Evolutionary conservation across 495 filamentous ascomycete genomes (phyloP).

Genomic region (Sporormia fimetaria): DNA sequence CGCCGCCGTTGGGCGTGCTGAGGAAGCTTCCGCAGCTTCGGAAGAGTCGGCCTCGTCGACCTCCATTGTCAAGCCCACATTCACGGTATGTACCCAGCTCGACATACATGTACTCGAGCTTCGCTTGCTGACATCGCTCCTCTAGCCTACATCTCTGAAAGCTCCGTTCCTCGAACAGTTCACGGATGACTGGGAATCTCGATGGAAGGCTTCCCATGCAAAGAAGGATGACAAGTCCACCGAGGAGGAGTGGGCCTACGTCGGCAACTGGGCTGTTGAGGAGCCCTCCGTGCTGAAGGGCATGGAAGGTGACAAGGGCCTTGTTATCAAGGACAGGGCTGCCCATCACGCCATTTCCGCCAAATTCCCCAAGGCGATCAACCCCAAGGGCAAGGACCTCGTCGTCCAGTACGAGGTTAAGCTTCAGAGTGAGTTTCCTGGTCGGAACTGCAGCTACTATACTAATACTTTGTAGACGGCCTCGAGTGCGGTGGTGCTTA

Average conservation of each 20-base stretch:
- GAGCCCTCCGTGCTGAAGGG: slow-evolving; percentile 88
- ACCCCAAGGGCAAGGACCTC: slow-evolving; percentile 91
- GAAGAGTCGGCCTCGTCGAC: slow-evolving; percentile 45
- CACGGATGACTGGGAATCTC: slow-evolving; percentile 80
- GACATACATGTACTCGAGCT: background rate
- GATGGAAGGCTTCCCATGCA: slow-evolving; percentile 89
- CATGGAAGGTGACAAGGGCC: slow-evolving; percentile 90
- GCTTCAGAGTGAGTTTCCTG: slow-evolving; percentile 68
- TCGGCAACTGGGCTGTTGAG: slow-evolving; percentile 94
- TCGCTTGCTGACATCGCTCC: slow-evolving; percentile 13
- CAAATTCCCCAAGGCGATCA: slow-evolving; percentile 93
- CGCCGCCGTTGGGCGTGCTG: slow-evolving; percentile 31
- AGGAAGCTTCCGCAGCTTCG: slow-evolving; percentile 25
- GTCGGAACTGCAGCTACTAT: background rate
- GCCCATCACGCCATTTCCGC: slow-evolving; percentile 99
- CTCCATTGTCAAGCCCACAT: slow-evolving; percentile 53
- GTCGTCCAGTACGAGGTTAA: slow-evolving; percentile 99
- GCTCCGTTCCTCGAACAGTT: slow-evolving; percentile 98
- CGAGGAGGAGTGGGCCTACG: slow-evolving; percentile 95
- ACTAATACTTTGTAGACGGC: slow-evolving; percentile 50
- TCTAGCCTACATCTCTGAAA: slow-evolving; percentile 72
- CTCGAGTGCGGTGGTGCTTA: slow-evolving; percentile 98
- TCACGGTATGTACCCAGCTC: slow-evolving; percentile 16
- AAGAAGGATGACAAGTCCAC: slow-evolving; percentile 81
- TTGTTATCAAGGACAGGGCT: slow-evolving; percentile 92